A percentile compares a stretch with the other conserved stretches of the same genome.
phyloP scores from a whole-genome alignment of 176 grass and related monocot species.

The Aegilops bicornis region DNA sequence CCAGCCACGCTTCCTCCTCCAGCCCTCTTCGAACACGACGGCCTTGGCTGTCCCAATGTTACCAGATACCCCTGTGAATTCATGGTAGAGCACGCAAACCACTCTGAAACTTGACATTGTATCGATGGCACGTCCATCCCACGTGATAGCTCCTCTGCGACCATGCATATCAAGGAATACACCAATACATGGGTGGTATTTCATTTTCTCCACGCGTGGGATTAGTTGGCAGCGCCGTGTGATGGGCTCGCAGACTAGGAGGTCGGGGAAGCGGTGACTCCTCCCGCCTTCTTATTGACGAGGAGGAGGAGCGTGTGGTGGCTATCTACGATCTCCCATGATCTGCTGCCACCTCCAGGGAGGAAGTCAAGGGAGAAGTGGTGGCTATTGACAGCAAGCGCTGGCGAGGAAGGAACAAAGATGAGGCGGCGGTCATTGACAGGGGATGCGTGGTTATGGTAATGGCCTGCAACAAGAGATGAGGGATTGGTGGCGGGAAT shows the following conservation, averaged over 20 bases:
- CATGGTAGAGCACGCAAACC: not conserved
- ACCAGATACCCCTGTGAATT: not conserved
- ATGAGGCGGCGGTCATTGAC: not conserved
- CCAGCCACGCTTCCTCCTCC: not conserved
- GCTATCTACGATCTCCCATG: not conserved
- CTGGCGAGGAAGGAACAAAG: not conserved
- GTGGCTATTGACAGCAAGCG: not conserved
- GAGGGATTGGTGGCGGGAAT: not conserved
- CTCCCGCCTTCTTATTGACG: not conserved
- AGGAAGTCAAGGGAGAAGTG: not conserved
- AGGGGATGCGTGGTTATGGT: not conserved
- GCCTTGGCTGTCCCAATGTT: not conserved
- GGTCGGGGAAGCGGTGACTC: not conserved
- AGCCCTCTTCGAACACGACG: not conserved
- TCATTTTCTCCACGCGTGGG: not conserved
- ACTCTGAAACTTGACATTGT: not conserved
- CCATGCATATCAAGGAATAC: not conserved
- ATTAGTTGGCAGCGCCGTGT: not conserved
- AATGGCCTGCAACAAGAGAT: not conserved
- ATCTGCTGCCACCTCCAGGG: not conserved
- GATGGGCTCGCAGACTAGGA: not conserved
- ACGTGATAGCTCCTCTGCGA: not conserved
- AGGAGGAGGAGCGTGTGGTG: not conserved
- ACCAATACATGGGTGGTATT: conserved; percentile 20
- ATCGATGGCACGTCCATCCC: not conserved